These are phyloP conservation scores for Bigelowiella natans DNA, from an alignment of 78 protist genomes.

Conservation along the genomic window DNA sequence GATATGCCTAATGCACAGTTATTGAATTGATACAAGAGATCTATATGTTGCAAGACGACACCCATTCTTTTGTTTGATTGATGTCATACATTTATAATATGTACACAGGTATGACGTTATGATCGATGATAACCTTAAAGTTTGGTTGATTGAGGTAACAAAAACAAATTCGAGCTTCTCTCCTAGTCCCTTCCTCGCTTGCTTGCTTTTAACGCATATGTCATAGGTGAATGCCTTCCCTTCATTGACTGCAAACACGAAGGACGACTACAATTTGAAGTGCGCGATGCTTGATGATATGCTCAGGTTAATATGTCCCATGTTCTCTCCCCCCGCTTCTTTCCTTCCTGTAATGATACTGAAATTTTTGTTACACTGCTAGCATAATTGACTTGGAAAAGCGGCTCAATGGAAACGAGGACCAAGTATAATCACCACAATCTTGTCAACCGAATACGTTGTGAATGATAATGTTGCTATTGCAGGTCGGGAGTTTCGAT, in stretches of 20 bases:
- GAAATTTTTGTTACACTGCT: not conserved
- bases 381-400: not conserved
- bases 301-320: not conserved
- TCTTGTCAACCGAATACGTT: not conserved
- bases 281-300: conserved; percentile 11
- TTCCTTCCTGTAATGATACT: not conserved
- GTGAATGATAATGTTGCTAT: not conserved
- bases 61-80: no score
- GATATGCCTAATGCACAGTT: no score
- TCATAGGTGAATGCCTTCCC: conserved; percentile 49
- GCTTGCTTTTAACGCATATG: no score
- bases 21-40: no score
- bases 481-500: conserved; percentile 5
- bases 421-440: not conserved
- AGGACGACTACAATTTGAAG: conserved; percentile 18
- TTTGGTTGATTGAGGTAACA: conserved; percentile 61
- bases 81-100: no score
- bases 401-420: not conserved
- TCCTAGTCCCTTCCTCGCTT: no score
- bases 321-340: not conserved
- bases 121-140: conserved; percentile 43
- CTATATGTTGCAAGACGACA: no score
- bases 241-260: conserved; percentile 51
- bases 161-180: no score
- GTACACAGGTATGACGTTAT: conserved; percentile 53